Percentiles rank a stretch among this genome's conserved stretches.
These are phyloP conservation scores for Fragilariopsis cylindrus DNA, from an alignment of 108 stramenopile genomes.

Conservation along the genomic window DNA sequence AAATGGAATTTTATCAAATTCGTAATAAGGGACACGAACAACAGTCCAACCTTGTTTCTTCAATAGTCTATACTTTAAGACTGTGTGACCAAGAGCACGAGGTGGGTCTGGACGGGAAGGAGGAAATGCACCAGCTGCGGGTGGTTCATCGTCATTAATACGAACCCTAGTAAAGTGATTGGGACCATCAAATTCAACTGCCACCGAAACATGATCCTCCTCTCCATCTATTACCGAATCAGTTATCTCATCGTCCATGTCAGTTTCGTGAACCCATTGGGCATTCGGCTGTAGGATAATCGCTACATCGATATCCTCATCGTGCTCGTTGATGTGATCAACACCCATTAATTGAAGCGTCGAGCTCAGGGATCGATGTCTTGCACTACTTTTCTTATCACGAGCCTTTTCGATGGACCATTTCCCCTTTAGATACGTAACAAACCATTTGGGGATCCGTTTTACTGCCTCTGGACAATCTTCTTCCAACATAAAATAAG, in stretches of 20 bases:
- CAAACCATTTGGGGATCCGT: slow-evolving; percentile 57
- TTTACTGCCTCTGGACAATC: slow-evolving; percentile 66
- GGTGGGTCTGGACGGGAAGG: slow-evolving; percentile 31
- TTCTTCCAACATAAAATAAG: slow-evolving; percentile 63
- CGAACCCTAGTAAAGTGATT: slow-evolving; percentile 76
- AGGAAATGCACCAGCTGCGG: background rate
- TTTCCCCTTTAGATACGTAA: slow-evolving; percentile 53
- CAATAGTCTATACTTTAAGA: slow-evolving; percentile 79
- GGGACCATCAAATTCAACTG: slow-evolving; percentile 90
- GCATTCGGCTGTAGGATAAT: slow-evolving; percentile 74
- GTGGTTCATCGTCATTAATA: slow-evolving; percentile 31
- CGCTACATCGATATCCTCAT: slow-evolving; percentile 90
- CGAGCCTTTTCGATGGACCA: slow-evolving; percentile 80
- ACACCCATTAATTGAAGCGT: slow-evolving; percentile 77
- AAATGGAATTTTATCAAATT: slow-evolving; percentile 88
- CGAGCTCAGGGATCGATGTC: slow-evolving; percentile 76
- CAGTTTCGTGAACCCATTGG: slow-evolving; percentile 61
- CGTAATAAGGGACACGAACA: slow-evolving; percentile 85
- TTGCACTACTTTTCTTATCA: slow-evolving; percentile 70
- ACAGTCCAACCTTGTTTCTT: slow-evolving; percentile 87
- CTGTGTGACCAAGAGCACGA: slow-evolving; percentile 80
- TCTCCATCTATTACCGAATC: background rate
- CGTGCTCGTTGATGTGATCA: slow-evolving; percentile 81
- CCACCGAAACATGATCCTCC: slow-evolving; percentile 51
- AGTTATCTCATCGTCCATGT: slow-evolving; percentile 26